These are phyloP conservation scores for Brasenia schreberi DNA, from an alignment of 164 flowering plant genomes.

Conservation along the genomic window DNA sequence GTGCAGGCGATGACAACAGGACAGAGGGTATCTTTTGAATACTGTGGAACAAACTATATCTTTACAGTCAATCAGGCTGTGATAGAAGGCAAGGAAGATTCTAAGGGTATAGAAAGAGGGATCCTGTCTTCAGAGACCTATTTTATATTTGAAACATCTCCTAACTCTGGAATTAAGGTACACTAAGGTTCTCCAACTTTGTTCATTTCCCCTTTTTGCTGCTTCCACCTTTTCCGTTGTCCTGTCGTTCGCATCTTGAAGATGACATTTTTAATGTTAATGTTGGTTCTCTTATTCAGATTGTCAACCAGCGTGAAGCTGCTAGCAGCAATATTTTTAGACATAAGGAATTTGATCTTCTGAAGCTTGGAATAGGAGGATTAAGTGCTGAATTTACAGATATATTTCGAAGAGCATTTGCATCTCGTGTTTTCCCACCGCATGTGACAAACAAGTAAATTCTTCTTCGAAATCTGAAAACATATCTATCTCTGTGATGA, in stretches of 20 bases:
- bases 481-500: not conserved
- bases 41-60: slow-evolving; percentile 61
- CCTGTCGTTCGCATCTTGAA: too few relatives aligned
- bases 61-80: slow-evolving; percentile 73
- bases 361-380: slow-evolving; percentile 90
- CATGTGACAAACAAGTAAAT: slow-evolving; percentile 79
- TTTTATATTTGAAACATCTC: slow-evolving; percentile 71
- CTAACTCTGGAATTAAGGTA: slow-evolving; percentile 83
- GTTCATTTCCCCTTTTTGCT: not conserved
- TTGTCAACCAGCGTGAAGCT: slow-evolving; percentile 89
- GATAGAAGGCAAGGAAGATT: slow-evolving; percentile 50
- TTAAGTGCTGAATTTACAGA: slow-evolving; percentile 90
- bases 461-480: not conserved
- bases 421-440: slow-evolving; percentile 93
- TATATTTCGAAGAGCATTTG: slow-evolving; percentile 98
- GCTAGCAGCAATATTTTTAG: slow-evolving; percentile 84
- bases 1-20: slow-evolving; percentile 85
- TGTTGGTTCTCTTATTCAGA: slow-evolving; percentile 28
- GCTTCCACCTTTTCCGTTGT: too few relatives aligned
- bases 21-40: slow-evolving; percentile 80
- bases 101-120: slow-evolving; percentile 58
- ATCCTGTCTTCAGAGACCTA: slow-evolving; percentile 67
- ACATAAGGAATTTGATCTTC: slow-evolving; percentile 89
- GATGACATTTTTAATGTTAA: too few relatives aligned
- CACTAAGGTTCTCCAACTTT: not conserved